Evolutionary conservation across 2,329 filamentous ascomycete species (phyloP).

Genomic region (Parasarocladium wereldwijsianum): DNA sequence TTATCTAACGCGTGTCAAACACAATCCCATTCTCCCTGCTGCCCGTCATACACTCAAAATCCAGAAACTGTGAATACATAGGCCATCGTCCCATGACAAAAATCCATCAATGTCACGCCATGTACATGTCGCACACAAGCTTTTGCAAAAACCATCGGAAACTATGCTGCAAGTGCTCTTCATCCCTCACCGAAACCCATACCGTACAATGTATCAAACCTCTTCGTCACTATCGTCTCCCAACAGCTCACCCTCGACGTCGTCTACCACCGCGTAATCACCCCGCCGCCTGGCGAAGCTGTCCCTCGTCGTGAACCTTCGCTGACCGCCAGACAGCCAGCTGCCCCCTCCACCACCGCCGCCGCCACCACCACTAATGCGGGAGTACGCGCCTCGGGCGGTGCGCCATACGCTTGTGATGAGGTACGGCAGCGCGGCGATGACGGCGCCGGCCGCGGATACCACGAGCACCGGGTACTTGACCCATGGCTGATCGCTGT

Average conservation of each 20-base stretch:
- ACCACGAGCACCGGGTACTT: constrained; percentile 67
- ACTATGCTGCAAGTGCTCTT: no score
- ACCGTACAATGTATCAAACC: constrained; percentile 23
- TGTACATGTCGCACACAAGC: neutral
- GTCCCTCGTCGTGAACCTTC: constrained; percentile 74
- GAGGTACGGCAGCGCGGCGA: constrained; percentile 54
- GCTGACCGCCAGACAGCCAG: constrained; percentile 39
- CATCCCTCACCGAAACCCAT: no score
- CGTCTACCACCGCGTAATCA: constrained; percentile 81
- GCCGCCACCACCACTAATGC: constrained; percentile 29
- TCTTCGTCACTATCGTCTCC: constrained; percentile 93
- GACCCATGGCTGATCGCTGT: constrained; percentile 63
- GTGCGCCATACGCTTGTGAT: constrained; percentile 58
- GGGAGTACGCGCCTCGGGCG: constrained; percentile 34
- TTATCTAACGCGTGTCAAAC: no score
- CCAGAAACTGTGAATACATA: no score
- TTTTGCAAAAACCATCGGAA: neutral
- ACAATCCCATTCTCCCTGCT: no score
- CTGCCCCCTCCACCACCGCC: constrained; percentile 24
- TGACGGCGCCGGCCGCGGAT: constrained; percentile 47
- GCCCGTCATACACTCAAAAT: no score
- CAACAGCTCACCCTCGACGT: constrained; percentile 86
- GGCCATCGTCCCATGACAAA: no score
- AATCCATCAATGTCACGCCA: no score
- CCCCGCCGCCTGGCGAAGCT: constrained; percentile 76